phyloP scores from a whole-genome alignment of 495 filamentous ascomycete genomes.

The Pyrenula aspistea region DNA sequence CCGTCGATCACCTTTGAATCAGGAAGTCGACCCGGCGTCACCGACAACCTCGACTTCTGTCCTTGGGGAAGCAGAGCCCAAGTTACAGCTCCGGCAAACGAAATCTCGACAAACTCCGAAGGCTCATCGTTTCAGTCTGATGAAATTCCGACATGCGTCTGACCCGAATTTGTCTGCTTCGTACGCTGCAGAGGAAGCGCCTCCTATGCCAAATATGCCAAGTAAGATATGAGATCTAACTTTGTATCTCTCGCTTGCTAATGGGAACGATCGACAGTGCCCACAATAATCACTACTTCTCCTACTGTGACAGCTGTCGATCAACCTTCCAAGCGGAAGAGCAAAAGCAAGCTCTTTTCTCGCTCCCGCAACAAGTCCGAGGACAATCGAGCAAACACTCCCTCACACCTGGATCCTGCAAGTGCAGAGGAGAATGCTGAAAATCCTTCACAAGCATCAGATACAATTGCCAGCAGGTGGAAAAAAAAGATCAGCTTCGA shows the following conservation, averaged over 20 bases:
- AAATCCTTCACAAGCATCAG: neutral
- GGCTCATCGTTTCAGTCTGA: slow-evolving; percentile 71
- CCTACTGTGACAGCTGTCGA: slow-evolving; percentile 58
- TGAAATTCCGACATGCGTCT: slow-evolving; percentile 85
- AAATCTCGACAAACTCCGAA: slow-evolving; percentile 25
- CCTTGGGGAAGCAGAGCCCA: slow-evolving; percentile 1
- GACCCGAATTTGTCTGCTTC: slow-evolving; percentile 84
- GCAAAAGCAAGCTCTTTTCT: slow-evolving; percentile 19
- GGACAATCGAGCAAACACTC: slow-evolving; percentile 16
- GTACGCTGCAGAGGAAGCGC: slow-evolving; percentile 48
- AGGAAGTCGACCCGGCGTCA: slow-evolving; percentile 12
- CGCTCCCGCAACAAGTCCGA: slow-evolving; percentile 22
- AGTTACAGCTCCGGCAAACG: slow-evolving; percentile 2
- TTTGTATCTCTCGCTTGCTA: neutral
- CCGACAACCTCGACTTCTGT: neutral
- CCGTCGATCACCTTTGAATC: slow-evolving; percentile 17
- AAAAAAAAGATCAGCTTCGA: slow-evolving; percentile 44
- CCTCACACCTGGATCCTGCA: neutral
- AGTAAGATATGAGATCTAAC: slow-evolving; percentile 36
- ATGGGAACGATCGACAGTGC: slow-evolving; percentile 38
- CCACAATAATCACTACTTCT: slow-evolving; percentile 86
- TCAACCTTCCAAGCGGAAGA: slow-evolving; percentile 37
- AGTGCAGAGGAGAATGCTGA: slow-evolving; percentile 5
- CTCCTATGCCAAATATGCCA: slow-evolving; percentile 64
- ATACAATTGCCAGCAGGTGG: neutral